phyloP scores from a whole-genome alignment of 176 grass and related monocot species.

The Secale cereale region DNA sequence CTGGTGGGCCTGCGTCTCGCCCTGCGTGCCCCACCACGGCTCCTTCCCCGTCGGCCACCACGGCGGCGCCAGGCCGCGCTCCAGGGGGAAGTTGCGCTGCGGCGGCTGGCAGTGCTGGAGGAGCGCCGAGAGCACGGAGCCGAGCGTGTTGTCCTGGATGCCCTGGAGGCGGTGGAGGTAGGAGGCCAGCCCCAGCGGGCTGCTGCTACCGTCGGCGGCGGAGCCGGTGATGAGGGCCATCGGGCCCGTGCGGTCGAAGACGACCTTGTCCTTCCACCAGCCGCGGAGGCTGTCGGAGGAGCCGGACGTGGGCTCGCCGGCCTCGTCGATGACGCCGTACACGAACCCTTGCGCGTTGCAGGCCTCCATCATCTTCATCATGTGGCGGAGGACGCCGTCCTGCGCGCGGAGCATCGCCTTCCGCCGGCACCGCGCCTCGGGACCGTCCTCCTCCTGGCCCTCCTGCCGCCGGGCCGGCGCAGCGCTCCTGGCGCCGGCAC shows the following conservation, averaged over 20 bases:
- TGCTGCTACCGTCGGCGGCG: background rate
- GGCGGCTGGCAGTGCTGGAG: conserved; percentile 21
- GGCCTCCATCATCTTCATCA: conserved; percentile 78
- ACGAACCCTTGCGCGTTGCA: conserved; percentile 80
- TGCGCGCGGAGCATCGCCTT: conserved; percentile 60
- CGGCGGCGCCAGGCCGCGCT: conserved; percentile 9
- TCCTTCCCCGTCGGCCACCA: conserved; percentile 51
- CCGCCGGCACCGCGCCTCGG: conserved; percentile 36
- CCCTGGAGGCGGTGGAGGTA: conserved; percentile 43
- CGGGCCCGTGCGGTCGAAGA: conserved; percentile 61
- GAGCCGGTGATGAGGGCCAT: conserved; percentile 3
- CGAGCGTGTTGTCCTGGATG: conserved; percentile 68
- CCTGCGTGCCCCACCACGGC: conserved; percentile 69
- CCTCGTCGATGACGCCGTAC: conserved; percentile 67
- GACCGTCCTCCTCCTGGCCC: background rate
- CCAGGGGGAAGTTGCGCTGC: conserved; percentile 16
- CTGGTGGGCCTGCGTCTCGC: conserved; percentile 46
- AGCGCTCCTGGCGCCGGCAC: no score
- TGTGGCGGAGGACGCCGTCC: conserved; percentile 64
- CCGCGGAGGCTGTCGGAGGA: conserved; percentile 63
- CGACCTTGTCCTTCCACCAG: conserved; percentile 75
- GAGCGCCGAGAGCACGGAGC: conserved; percentile 41
- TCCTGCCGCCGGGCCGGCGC: no score
- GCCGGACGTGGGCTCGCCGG: conserved; percentile 54
- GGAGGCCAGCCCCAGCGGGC: background rate